Conservation (phyloP, 257 asterid genomes). For the Plantago elongata region DNA sequence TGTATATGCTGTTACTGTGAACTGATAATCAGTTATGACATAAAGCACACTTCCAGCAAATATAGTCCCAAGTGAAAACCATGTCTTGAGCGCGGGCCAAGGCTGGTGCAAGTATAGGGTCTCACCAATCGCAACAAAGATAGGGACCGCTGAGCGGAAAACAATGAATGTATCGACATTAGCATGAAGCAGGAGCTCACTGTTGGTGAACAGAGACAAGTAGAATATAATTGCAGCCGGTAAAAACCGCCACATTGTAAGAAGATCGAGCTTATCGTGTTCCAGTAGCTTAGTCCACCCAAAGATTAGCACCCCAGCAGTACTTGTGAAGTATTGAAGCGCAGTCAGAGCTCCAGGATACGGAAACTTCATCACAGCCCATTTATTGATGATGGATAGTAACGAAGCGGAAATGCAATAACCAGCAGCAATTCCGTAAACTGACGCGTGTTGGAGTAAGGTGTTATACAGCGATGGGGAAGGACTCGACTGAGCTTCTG, state of each 20-base stretch:
- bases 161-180: conserved; percentile 91
- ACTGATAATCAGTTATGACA: conserved; percentile 82
- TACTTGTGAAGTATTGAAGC: conserved; percentile 85
- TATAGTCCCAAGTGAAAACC: conserved; percentile 74
- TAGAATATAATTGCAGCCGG: conserved; percentile 91
- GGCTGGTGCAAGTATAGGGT: conserved; percentile 87
- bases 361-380: conserved; percentile 97
- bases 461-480: conserved; percentile 39
- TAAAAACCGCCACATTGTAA: conserved; percentile 87
- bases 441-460: conserved; percentile 66
- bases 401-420: conserved; percentile 86
- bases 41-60: conserved; percentile 86
- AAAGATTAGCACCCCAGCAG: conserved; percentile 65
- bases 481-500: conserved; percentile 26
- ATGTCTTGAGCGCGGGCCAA: conserved; percentile 77
- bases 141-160: conserved; percentile 90
- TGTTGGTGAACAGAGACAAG: conserved; percentile 77
- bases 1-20: conserved; percentile 71
- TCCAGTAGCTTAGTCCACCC: conserved; percentile 68
- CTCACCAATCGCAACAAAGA: conserved; percentile 89
- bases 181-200: conserved; percentile 95
- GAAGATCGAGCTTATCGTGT: conserved; percentile 73
- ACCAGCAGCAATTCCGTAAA: conserved; percentile 91
- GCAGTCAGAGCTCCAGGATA: conserved; percentile 96
- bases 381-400: conserved; percentile 85